Evolutionary conservation across 169 alveolate species (phyloP), one percentile per base, ranked within the genome.

Genomic region (Plasmodium gallinaceum): DNA sequence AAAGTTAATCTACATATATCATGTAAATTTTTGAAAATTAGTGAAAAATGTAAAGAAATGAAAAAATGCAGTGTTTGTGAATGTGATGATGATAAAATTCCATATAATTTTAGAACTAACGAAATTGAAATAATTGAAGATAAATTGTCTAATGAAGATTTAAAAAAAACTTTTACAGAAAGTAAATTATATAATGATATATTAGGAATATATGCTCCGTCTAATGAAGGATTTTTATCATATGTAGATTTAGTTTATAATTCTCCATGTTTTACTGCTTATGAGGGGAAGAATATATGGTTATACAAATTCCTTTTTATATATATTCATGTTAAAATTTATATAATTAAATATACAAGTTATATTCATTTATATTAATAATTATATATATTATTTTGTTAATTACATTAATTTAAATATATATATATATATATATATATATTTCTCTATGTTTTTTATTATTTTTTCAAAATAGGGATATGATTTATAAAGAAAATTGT

Each of bases 11-110:
- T 76, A 43, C 88, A 76, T 39, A 22, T 76, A 24, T 57, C 76
- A 8, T 76, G 88, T n/a, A 76, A 76, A 32, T 20, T 62, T 1
- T 26, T 32, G 37, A 76, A 76, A 20, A 45, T 62, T 2, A 76
- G 26, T 64, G 88, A 76, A 18, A 76, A 64, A 46, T 76, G 88
- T 26, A 76, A 76, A 62, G 88, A 76, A 48, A 62, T 62, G 22
- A 61, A 62, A 76, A 76, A 76, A 54, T 76, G 88, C 37, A 76
- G 69, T 76, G 76, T 76, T 26, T 76, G 88, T 76, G 88, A 76
- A 46, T 76, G 88, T 64, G 69, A 62, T 7, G 32, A 76, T 24
- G 88, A 76, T 52, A 75, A 76, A 16, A 76, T 76, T 14, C 88
- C 88, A 0, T 76, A 45, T 18, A 76, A 76, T 66, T 76, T 76